Evolutionary conservation across 2,329 filamentous ascomycete species (phyloP).

Genomic region (Cryoendolithus antarcticus): DNA sequence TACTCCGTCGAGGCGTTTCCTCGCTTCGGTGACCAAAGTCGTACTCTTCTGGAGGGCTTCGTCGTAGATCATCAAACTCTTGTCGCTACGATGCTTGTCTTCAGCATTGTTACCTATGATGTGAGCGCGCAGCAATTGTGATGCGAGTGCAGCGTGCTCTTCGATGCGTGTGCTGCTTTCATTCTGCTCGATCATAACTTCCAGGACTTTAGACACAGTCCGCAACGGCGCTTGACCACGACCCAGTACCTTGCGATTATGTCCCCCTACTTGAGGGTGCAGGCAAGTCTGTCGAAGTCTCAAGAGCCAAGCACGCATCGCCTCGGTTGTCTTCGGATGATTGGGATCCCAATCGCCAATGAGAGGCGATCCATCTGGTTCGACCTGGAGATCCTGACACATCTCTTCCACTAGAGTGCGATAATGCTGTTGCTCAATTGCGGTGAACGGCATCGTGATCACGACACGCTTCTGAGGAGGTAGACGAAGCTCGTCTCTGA

Average conservation of each 20-base stretch:
- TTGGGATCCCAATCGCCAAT: conserved; percentile 53
- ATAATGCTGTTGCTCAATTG: conserved; percentile 86
- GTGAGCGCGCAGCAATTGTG: conserved; percentile 59
- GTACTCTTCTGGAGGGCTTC: conserved; percentile 30
- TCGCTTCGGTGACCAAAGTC: conserved; percentile 49
- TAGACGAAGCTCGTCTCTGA: conserved; percentile 65
- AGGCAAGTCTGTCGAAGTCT: conserved; percentile 71
- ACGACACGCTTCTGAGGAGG: conserved; percentile 77
- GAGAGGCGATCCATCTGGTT: conserved; percentile 50
- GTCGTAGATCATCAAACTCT: conserved; percentile 61
- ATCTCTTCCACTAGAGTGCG: conserved; percentile 62
- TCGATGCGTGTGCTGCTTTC: conserved; percentile 54
- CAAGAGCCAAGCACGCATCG: conserved; percentile 69
- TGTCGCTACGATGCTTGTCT: conserved; percentile 37
- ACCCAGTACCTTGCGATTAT: conserved; percentile 52
- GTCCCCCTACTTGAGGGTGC: conserved; percentile 67
- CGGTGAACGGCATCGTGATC: conserved; percentile 79
- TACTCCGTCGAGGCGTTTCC: conserved; percentile 42
- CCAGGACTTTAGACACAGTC: conserved; percentile 75
- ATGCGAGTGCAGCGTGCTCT: conserved; percentile 51
- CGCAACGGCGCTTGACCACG: conserved; percentile 51
- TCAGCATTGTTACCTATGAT: conserved; percentile 62
- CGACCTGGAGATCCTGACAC: conserved; percentile 56
- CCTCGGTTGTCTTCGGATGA: conserved; percentile 44
- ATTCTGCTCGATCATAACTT: conserved; percentile 82